A percentile compares a stretch with the other conserved stretches of the same genome.
phyloP scores from a whole-genome alignment of 2,329 filamentous ascomycete genomes.

The Botrytis byssoidea region DNA sequence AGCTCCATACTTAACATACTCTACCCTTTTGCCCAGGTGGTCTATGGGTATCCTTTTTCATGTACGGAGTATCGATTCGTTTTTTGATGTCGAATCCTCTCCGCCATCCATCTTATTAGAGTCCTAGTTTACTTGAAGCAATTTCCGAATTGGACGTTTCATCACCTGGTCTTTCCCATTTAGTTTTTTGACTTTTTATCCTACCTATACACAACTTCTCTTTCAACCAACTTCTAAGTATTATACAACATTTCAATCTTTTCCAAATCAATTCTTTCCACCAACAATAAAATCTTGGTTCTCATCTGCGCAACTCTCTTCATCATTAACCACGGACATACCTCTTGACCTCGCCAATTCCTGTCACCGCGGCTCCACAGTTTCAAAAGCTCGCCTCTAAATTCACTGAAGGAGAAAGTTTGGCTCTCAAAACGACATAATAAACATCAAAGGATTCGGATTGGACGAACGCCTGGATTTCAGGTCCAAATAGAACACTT shows the following conservation, averaged over 20 bases:
- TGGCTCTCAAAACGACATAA: not conserved
- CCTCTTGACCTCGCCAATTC: not conserved
- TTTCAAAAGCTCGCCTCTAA: not conserved
- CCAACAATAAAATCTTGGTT: not conserved
- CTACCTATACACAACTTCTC: not conserved
- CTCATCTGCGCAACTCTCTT: not conserved
- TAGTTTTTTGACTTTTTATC: not conserved
- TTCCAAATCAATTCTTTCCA: not conserved
- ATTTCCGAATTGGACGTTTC: conserved; percentile 2
- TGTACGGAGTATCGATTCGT: not conserved
- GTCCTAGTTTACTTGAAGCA: not conserved
- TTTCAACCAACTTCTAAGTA: not conserved
- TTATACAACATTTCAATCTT: not conserved
- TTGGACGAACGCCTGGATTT: not conserved
- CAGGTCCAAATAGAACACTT: not conserved
- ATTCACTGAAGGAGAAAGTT: not conserved
- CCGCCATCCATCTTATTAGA: not conserved
- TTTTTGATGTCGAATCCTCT: not conserved
- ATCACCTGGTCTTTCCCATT: conserved; percentile 2
- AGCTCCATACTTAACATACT: not conserved
- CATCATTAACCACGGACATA: not conserved
- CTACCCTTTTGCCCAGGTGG: not conserved
- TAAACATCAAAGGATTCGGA: not conserved
- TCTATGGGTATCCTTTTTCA: not conserved
- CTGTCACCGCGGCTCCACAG: not conserved